Base-by-base conservation (phyloP, 345 rosid species). In the Eucalyptus fibrosa region DNA sequence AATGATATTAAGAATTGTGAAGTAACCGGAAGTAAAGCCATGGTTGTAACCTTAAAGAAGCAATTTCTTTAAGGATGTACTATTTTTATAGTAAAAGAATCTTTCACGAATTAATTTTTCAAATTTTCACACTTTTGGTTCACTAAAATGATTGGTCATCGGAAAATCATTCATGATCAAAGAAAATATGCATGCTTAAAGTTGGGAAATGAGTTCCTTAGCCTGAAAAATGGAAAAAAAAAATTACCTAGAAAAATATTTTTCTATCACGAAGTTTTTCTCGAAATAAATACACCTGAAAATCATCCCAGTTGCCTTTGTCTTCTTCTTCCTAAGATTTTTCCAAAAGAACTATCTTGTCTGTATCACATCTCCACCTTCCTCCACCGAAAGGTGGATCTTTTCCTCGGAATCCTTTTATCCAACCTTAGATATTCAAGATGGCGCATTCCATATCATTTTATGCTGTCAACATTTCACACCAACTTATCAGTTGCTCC, bases 221-320 rank as follows among this genome's bases (percentile, higher is more conserved):
- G 19, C 4, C 8, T 18, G 42, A 34, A 18, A 34, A 69, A 56
- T 8, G 4, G 7, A 18, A 18, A 69, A 34, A 34, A 69, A 60
- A 2, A 40, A 28, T 60, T 60, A 28, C 6, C 2, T 0, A 6
- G 18, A 1, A 69, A 34, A 5, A 9, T 5, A 1, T 34, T 72
- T 7, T n/a, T 17, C 8, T 1, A n/a, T n/a, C 80, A 32, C 17
- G 12, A 34, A 72, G 12, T 72, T 72, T 18, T 72, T 19, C 11
- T 7, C 12, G 7, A 69, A 32, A 9, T 10, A 34, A 34, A 34
- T 11, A 12, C 7, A 21, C 67, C 15, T 3, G 14, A 1, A 10
- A 26, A 26, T 12, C 32, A 60, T 60, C 32, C 67, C 7, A 26
- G 3, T 6, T 3, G 4, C 8, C 30, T 60, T 60, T 60, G 67